Evolutionary conservation across 208 protist species (phyloP).

Genomic region (Crithidia acanthocephali): DNA sequence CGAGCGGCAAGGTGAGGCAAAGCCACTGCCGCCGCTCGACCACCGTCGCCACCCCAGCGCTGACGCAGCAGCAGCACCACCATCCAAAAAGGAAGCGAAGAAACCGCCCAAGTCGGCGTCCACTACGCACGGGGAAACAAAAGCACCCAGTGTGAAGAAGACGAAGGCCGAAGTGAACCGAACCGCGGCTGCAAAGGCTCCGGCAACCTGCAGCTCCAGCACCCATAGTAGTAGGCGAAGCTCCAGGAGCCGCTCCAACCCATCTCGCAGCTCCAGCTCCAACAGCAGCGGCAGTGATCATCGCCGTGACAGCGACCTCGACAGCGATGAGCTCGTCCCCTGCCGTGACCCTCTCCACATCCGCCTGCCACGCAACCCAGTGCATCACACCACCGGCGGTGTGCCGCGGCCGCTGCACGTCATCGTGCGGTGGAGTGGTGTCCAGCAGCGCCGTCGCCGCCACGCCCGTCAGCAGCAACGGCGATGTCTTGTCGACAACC

Average conservation of each 20-base stretch:
- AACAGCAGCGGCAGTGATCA: not conserved
- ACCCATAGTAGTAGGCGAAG: not conserved
- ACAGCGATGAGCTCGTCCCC: not conserved
- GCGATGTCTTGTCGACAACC: too few species aligned
- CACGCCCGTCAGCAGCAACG: conserved; percentile 2
- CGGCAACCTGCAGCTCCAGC: too few species aligned
- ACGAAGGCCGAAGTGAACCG: too few species aligned
- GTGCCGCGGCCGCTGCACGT: conserved; percentile 16
- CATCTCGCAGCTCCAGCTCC: not conserved
- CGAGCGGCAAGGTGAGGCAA: not conserved
- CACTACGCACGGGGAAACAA: too few species aligned
- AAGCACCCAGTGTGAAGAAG: too few species aligned
- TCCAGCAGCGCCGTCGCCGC: conserved; percentile 21
- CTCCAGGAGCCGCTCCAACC: not conserved
- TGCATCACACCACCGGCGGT: conserved; percentile 1
- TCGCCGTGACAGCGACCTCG: conserved; percentile 8
- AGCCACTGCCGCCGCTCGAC: not conserved
- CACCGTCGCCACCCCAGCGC: not conserved
- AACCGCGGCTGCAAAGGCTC: not conserved
- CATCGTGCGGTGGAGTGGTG: conserved; percentile 30
- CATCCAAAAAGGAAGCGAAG: not conserved
- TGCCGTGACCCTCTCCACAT: conserved; percentile 16
- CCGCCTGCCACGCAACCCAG: conserved; percentile 10
- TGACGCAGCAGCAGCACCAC: not conserved
- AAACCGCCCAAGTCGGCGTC: too few species aligned